These are phyloP conservation scores for Carpinus viminea DNA, from an alignment of 306 rosid species.

Conservation along the genomic window DNA sequence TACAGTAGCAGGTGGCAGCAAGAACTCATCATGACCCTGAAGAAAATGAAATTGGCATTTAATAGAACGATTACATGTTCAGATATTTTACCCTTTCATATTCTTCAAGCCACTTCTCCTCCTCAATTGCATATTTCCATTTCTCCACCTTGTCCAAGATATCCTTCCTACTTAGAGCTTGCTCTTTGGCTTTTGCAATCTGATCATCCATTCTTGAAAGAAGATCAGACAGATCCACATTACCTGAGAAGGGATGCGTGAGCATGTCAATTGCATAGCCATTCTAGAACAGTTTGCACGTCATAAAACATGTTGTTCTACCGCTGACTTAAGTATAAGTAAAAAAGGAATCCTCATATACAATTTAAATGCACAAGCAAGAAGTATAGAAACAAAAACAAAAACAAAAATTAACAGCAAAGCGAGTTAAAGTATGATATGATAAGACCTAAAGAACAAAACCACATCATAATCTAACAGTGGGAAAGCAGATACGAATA, in stretches of 20 bases:
- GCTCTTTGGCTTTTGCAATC: slow-evolving; percentile 75
- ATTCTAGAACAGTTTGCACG: background rate
- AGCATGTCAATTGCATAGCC: background rate
- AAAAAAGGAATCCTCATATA: background rate
- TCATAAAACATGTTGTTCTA: background rate
- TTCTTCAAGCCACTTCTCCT: slow-evolving; percentile 95
- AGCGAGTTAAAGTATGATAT: background rate
- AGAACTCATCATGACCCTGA: background rate
- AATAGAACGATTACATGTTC: slow-evolving; percentile 1
- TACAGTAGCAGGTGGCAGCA: background rate
- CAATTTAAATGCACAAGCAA: background rate
- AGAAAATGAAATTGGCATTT: background rate
- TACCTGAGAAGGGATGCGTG: slow-evolving; percentile 50
- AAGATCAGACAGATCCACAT: slow-evolving; percentile 56
- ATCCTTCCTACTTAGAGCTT: slow-evolving; percentile 85
- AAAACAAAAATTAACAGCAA: background rate
- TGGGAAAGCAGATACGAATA: background rate
- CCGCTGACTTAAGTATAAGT: background rate
- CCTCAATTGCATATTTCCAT: slow-evolving; percentile 80
- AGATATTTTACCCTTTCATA: slow-evolving; percentile 73
- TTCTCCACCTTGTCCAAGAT: slow-evolving; percentile 87
- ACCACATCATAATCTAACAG: background rate
- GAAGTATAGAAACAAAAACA: background rate
- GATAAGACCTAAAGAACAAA: background rate
- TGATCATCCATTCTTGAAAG: slow-evolving; percentile 88